These are phyloP conservation scores for Fraxinus ornus DNA, from an alignment of 305 asterid genomes.

Conservation along the genomic window DNA sequence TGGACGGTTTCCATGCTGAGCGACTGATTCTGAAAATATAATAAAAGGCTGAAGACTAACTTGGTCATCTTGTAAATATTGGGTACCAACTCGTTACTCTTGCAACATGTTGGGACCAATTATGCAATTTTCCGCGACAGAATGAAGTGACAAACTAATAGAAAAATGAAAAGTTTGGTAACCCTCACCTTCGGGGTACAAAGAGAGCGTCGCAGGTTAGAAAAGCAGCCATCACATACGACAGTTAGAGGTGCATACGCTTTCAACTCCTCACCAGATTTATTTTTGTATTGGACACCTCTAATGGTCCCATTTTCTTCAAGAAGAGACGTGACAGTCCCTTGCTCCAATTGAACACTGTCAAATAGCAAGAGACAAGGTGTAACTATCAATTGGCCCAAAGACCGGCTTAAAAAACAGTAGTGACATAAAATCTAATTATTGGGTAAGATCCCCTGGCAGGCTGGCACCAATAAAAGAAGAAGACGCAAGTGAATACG, in stretches of 20 bases:
- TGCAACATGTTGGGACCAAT: background rate
- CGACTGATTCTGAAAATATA: background rate
- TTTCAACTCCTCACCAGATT: conserved; percentile 27
- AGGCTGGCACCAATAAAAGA: background rate
- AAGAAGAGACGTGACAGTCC: conserved; percentile 36
- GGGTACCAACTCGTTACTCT: background rate
- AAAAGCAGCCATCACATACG: conserved; percentile 46
- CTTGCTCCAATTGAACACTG: conserved; percentile 41
- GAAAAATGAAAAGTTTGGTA: background rate
- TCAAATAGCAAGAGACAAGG: background rate
- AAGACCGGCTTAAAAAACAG: background rate
- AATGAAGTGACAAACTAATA: background rate
- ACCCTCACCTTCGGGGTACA: conserved; percentile 27
- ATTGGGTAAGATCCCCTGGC: background rate
- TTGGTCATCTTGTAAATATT: background rate
- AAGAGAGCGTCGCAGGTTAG: conserved; percentile 37
- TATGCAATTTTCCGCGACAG: background rate
- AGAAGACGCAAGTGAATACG: conserved; percentile 1
- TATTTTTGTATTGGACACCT: conserved; percentile 39
- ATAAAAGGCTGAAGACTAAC: background rate
- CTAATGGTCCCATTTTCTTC: conserved; percentile 39
- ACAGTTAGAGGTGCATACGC: conserved; percentile 36
- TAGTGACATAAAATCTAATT: background rate
- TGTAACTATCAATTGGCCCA: background rate
- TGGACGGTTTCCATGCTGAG: background rate